Evolutionary conservation across 23 red algal genomes (phyloP), one percentile per base, ranked within the genome.

Genomic region (Gracilaria caudata): DNA sequence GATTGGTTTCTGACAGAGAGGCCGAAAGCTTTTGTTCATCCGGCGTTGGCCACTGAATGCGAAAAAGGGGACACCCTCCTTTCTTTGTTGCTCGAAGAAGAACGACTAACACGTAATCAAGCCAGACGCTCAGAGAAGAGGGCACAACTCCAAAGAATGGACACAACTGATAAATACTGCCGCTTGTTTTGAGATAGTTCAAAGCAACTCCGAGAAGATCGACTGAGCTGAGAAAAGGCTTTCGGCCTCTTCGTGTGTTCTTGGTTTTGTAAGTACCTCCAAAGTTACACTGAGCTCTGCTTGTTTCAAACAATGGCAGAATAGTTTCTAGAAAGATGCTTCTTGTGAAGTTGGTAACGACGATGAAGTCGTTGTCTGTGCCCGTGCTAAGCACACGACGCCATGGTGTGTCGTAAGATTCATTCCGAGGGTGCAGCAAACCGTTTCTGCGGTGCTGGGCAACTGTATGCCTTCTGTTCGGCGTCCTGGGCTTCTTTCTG

Each of bases 291-390:
- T 61, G 23, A 0, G 0, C 3, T 61, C 26, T 61, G 26, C 4
- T 2, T 29, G 11, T 29, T 17, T 6, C 2, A 29, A 61, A 61
- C 17, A 61, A 2, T 0, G 57, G 26, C 4, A 61, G 26, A 0
- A 30, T 2, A 6, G 1, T 23, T 0, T 61, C 2, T 6, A 61
- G 23, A 29, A 61, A 2, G 26, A 61, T 61, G 49, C 7, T 29
- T 4, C 11, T 29, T 25, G 39, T 11, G 53, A 86, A 71, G 29
- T 86, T 73, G 5, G 66, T 45, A 8, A 25, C 14, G 33, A 86
- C n/a, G 20, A 86, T 4, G 33, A 86, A 86, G 47, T 86, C 60
- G 32, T 55, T 25, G 57, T 60, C 57, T 2, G 23, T 28, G 1
- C 23, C 57, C 2, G 1, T 60, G 4, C 57, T 25, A 28, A 28